Evolutionary conservation across 1,139 yeast genomes (phyloP), one percentile per base, ranked within the genome.

Genomic region (Candida dubliniensis): DNA sequence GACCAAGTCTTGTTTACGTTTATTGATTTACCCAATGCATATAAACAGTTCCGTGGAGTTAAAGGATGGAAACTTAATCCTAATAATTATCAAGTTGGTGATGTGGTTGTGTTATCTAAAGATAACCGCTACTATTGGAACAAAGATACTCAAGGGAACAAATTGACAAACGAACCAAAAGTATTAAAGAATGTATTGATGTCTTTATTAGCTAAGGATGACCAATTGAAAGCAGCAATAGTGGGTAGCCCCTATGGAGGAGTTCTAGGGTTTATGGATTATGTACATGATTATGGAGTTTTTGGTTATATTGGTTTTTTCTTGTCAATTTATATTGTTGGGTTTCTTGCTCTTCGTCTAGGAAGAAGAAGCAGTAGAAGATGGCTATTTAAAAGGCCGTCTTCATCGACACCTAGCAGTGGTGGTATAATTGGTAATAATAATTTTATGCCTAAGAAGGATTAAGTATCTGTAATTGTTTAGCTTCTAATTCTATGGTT

Each of bases 1-100:
- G 69, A 76, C 48, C 73, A 73, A 26, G 70, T 79, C 1, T 58
- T 75, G 12, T 68, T 79, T 42, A 76, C 81, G 1, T 82, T 71
- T 51, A 51, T 83, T 12, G 88, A 85, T 57, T 47, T 79, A n/a
- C 58, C 71, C 1, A 64, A 67, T 26, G 55, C 69, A 34, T 13
- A 12, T 11, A 55, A 63, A 1, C 53, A 60, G 1, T 52, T 72
- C 8, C 58, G 79, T 9, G 47, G 58, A 2, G 52, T 60, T 2
- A 49, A 64, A 11, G 80, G 79, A 0, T 73, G 84, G 76, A 67
- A 69, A 12, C 57, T 69, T 37, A 54, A 72, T 40, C 58, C 67
- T 4, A 51, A 59, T 11, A 45, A 60, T 0, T 73, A 68, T 45
- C 49, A 62, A 11, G 61, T 65, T 4, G 91, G 90, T 6, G 75